phyloP scores from a whole-genome alignment of 305 asterid genomes.

The Fraxinus sp. region DNA sequence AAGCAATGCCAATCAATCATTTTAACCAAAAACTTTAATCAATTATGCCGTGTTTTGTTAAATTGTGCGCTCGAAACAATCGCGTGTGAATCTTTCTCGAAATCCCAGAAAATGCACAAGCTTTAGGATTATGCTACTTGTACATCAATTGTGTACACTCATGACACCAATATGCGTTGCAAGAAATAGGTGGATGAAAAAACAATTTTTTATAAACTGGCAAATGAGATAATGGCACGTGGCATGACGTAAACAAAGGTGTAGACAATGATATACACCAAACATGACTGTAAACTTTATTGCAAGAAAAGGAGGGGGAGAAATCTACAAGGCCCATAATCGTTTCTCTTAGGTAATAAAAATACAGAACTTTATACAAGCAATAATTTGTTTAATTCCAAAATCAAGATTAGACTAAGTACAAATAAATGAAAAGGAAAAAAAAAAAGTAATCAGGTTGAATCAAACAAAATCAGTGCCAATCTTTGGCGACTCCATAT shows the following conservation, averaged over 20 bases:
- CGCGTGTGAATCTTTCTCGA: not conserved
- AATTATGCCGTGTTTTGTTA: not conserved
- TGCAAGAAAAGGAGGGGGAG: not conserved
- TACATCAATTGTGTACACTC: too few species aligned
- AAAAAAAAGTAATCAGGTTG: not conserved
- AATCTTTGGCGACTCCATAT: not conserved
- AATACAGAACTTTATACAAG: not conserved
- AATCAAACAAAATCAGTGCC: not conserved
- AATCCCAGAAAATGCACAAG: not conserved
- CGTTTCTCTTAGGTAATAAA: not conserved
- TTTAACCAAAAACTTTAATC: not conserved
- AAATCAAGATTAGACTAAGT: not conserved
- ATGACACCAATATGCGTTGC: too few species aligned
- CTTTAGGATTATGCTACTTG: too few species aligned
- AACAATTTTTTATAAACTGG: too few species aligned
- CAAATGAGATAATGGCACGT: too few species aligned
- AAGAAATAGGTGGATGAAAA: too few species aligned
- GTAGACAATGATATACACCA: too few species aligned
- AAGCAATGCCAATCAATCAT: not conserved
- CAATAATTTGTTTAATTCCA: not conserved
- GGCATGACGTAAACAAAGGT: too few species aligned
- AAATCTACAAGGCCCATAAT: not conserved
- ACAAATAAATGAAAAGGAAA: not conserved
- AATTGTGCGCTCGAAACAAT: not conserved
- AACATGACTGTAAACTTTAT: too few species aligned